A percentile compares a stretch with the other conserved stretches of the same genome.
phyloP scores from a whole-genome alignment of 2,329 filamentous ascomycete species.

The Xylariaceae sp. region DNA sequence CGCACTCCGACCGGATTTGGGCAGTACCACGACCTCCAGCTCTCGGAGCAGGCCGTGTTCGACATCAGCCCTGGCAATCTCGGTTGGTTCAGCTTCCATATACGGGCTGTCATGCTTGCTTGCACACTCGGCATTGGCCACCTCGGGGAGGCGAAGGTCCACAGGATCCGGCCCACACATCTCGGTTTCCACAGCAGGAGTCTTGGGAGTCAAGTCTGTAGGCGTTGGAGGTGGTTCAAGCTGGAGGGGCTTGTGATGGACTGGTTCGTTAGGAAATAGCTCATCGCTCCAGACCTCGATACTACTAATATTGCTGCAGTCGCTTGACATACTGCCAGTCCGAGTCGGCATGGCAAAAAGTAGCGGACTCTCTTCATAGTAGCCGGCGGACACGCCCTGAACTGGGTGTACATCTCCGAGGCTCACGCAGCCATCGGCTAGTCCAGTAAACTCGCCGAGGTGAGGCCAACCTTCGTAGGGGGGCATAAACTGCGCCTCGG shows the following conservation, averaged over 20 bases:
- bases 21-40: conserved; percentile 14
- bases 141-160: conserved; percentile 15
- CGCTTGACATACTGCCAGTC: conserved; percentile 32
- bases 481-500: conserved; percentile 30
- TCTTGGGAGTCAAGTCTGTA: conserved; percentile 26
- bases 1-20: conserved; percentile 13
- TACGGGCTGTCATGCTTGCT: conserved; percentile 15
- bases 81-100: conserved; percentile 15
- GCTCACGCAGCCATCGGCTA: conserved; percentile 32
- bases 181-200: conserved; percentile 24
- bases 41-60: conserved; percentile 22
- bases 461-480: conserved; percentile 29
- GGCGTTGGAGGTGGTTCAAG: conserved; percentile 14
- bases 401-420: conserved; percentile 31
- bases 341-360: conserved; percentile 22
- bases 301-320: conserved; percentile 22
- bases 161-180: conserved; percentile 17
- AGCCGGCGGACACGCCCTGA: conserved; percentile 26
- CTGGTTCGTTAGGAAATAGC: no score
- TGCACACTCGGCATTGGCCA: conserved; percentile 22
- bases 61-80: conserved; percentile 18
- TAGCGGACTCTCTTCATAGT: conserved; percentile 26
- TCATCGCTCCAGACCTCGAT: conserved; percentile 17
- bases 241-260: no score
- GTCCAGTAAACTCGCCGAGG: conserved; percentile 26